phyloP scores from a whole-genome alignment of 192 early-diverging fungal species.

The Tieghemiomyces parasiticus region DNA sequence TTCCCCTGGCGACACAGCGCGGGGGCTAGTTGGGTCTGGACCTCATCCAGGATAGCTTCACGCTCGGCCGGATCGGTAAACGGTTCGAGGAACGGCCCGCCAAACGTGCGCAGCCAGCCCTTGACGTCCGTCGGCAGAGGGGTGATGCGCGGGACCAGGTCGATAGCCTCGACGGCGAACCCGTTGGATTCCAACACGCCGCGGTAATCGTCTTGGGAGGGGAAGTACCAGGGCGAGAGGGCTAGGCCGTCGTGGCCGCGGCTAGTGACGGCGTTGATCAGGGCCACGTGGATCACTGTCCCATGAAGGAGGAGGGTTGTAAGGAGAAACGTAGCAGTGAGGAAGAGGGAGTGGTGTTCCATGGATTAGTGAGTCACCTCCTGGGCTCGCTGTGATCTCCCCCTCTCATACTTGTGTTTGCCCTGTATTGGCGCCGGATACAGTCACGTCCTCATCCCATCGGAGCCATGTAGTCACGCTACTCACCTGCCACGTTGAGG shows the following conservation, averaged over 20 bases:
- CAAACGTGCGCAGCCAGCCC: constrained; percentile 13
- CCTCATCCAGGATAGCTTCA: neutral
- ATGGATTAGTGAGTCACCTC: neutral
- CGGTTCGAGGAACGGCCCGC: neutral
- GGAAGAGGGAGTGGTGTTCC: neutral
- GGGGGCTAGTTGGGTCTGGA: neutral
- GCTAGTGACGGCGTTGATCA: neutral
- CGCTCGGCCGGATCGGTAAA: neutral
- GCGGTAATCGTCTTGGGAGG: neutral
- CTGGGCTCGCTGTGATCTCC: neutral
- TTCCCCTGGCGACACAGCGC: neutral
- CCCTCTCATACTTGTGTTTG: neutral
- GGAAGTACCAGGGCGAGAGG: constrained; percentile 13
- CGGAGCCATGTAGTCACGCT: neutral
- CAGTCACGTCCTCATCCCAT: neutral
- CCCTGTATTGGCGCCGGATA: neutral
- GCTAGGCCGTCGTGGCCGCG: neutral
- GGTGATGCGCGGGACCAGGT: neutral
- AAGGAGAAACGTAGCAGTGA: neutral
- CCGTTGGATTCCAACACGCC: constrained; percentile 6
- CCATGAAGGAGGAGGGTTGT: neutral
- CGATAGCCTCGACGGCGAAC: constrained; percentile 9
- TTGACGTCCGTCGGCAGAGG: constrained; percentile 9
- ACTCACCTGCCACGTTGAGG: constrained; percentile 3
- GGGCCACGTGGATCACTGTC: neutral